Evolutionary conservation across 2,329 filamentous ascomycete species (phyloP).

Genomic region (Aspergillus tamarii): DNA sequence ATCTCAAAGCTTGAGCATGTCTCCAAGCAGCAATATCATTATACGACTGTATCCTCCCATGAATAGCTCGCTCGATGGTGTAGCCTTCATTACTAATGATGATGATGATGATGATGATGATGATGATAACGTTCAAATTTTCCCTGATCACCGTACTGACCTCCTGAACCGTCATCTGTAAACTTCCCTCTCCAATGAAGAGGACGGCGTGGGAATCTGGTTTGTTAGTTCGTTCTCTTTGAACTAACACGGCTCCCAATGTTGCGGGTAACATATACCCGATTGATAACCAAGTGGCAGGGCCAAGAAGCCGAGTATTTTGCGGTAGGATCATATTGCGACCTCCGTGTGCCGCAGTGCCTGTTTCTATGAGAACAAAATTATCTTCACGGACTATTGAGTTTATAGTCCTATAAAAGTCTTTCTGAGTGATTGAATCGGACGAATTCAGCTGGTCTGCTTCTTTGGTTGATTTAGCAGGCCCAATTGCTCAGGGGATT

Average conservation of each 20-base stretch:
- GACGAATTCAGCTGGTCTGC: constrained; percentile 50
- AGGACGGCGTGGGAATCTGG: constrained; percentile 53
- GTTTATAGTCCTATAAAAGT: constrained; percentile 51
- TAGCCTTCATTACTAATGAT: constrained; percentile 64
- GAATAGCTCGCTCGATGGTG: constrained; percentile 61
- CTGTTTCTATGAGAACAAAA: constrained; percentile 61
- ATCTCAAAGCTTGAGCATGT: constrained; percentile 52
- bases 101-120: constrained; percentile 58
- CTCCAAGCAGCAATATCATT: constrained; percentile 59
- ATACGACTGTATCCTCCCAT: constrained; percentile 57
- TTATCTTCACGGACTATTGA: constrained; percentile 56
- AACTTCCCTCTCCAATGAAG: constrained; percentile 65
- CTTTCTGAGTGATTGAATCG: neutral
- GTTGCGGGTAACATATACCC: constrained; percentile 63
- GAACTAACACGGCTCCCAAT: constrained; percentile 59
- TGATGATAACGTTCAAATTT: constrained; percentile 51
- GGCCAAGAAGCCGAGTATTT: constrained; percentile 53
- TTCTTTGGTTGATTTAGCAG: constrained; percentile 26
- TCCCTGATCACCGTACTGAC: constrained; percentile 66
- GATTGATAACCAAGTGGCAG: constrained; percentile 63
- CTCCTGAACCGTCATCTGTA: constrained; percentile 69
- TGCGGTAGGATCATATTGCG: constrained; percentile 55
- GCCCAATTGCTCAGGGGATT: constrained; percentile 46
- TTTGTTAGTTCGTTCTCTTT: constrained; percentile 27
- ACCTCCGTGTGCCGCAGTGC: constrained; percentile 60